A percentile compares a stretch with the other conserved stretches of the same genome.
Conservation (phyloP, 345 rosid genomes). For the Anastatica hierochuntica region DNA sequence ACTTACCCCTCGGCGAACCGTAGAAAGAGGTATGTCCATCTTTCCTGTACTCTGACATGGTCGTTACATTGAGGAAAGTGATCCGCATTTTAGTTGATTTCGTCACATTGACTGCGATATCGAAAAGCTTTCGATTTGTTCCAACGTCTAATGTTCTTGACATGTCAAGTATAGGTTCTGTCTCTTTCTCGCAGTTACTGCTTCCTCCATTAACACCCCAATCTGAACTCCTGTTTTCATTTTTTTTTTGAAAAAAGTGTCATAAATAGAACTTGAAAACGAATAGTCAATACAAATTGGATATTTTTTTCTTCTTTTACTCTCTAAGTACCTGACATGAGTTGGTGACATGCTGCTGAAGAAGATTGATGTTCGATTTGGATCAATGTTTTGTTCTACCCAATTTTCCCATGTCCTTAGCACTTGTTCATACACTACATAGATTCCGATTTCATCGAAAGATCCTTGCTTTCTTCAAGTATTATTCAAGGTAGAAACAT, state of each 20-base stretch:
- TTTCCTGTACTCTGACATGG: conserved; percentile 70
- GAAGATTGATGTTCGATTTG: conserved; percentile 50
- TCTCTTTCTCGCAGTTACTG: conserved; percentile 61
- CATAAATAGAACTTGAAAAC: too few species aligned
- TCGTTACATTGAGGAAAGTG: conserved; percentile 52
- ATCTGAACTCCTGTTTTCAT: conserved; percentile 57
- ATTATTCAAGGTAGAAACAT: neutral
- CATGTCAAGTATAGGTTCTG: conserved; percentile 37
- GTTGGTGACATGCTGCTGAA: conserved; percentile 78
- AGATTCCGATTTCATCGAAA: conserved; percentile 43
- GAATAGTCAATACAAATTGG: too few species aligned
- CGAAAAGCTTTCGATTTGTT: conserved; percentile 42
- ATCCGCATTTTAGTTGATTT: conserved; percentile 33
- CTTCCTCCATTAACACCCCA: conserved; percentile 48
- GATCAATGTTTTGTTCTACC: conserved; percentile 56
- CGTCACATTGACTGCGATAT: conserved; percentile 36
- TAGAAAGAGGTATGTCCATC: conserved; percentile 65
- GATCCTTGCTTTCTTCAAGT: conserved; percentile 40
- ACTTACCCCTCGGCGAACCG: conserved; percentile 34
- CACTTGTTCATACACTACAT: conserved; percentile 39
- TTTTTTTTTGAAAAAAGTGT: too few species aligned
- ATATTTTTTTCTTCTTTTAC: too few species aligned
- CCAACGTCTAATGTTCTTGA: conserved; percentile 41
- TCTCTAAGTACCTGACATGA: conserved; percentile 58
- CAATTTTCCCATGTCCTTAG: conserved; percentile 59